Evolutionary conservation across 345 rosid species (phyloP), one percentile per base, ranked within the genome.

Genomic region (Lepidium didymum): DNA sequence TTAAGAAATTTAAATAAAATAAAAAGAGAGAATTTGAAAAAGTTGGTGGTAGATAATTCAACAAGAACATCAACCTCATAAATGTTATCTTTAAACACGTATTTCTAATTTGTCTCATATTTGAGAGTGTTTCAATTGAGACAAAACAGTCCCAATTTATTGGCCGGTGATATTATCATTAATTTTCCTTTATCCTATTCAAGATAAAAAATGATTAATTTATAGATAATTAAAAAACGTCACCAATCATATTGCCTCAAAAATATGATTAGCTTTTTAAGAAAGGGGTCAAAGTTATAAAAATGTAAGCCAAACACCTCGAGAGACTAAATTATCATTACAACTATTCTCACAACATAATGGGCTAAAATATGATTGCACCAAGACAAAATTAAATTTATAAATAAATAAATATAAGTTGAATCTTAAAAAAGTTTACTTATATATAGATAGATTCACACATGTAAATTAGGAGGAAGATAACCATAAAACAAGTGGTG

Each of bases 21-120:
- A 27, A 3, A 18, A 21, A 67, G 42, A 25, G 19, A 46, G 29
- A 27, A 43, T 54, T 54, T 15, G 6, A n/a, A 29, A 2, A 23
- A 60, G 58, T 76, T 77, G 56, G 78, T 81, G 79, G 84, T 70
- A 61, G 70, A 66, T 62, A 69, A 54, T 16, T 63, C 37, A 27
- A 68, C 73, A 73, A 75, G 69, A 82, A 76, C 80, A 79, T 78
- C 85, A 78, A 75, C 88, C 87, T 81, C 86, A 59, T 56, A 80
- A 78, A 75, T 81, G 79, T 82, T 81, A 83, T 89, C 88, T 81
- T 75, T 29, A 69, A 74, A 72, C 34, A 46, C 55, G 66, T 70
- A 51, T 72, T 67, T 65, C 59, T 56, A 38, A 67, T 55, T 72
- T 72, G 83, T 73, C 81, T 80, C 72, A 55, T 76, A 67, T 62